These are phyloP conservation scores for Blastosporella zonata DNA, from an alignment of 1,284 basidiomycete species.

Conservation along the genomic window DNA sequence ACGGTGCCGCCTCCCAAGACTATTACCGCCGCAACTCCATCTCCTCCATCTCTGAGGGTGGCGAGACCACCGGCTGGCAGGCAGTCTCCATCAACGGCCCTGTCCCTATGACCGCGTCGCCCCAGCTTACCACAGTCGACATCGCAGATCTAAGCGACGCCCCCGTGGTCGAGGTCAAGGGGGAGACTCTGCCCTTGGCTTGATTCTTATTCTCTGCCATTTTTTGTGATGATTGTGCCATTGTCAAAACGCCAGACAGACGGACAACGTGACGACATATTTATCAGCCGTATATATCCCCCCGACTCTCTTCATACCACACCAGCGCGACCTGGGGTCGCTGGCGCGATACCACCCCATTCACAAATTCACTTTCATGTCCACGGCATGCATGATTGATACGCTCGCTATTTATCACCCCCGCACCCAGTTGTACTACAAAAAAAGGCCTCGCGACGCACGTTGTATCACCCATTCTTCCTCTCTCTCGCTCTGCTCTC, in stretches of 20 bases:
- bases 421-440: constrained; percentile 8
- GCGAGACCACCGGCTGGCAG: constrained; percentile 19
- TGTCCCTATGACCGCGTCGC: constrained; percentile 5
- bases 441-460: neutral
- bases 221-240: neutral
- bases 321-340: constrained; percentile 16
- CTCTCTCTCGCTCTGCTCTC: constrained; percentile 4
- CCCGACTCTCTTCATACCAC: constrained; percentile 1
- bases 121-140: constrained; percentile 4
- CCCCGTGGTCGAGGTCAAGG: too few species aligned
- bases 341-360: constrained; percentile 20
- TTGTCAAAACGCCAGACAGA: neutral
- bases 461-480: constrained; percentile 16
- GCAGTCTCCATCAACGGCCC: neutral
- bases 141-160: constrained; percentile 2
- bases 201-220: neutral
- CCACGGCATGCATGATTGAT: too few species aligned
- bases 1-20: constrained; percentile 16
- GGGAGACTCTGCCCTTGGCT: too few species aligned
- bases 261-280: neutral
- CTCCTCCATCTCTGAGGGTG: constrained; percentile 24
- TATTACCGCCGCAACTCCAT: constrained; percentile 26
- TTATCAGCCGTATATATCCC: constrained; percentile 14
- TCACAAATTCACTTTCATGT: neutral
- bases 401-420: too few species aligned